Base-by-base conservation (phyloP, 192 early-diverging fungal species). In the Podila verticillata region DNA sequence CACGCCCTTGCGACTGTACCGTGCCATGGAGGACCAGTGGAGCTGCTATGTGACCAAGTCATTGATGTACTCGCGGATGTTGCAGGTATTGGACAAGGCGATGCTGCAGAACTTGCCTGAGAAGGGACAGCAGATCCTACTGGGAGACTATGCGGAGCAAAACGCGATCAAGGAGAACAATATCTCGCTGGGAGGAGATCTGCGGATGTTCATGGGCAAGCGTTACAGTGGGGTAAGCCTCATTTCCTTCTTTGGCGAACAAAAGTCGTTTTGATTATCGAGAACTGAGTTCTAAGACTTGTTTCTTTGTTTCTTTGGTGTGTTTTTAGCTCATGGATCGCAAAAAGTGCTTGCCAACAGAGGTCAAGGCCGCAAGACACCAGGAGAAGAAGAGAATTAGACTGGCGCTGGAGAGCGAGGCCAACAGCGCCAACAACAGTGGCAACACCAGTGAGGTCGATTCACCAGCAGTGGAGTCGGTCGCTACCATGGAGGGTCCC, bases 21-120 rank as follows among this genome's bases (percentile, higher is more conserved):
- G 84, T 3, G 82, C 88, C 20, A 75, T 84, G 58, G 75, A 86
- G 62, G 83, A 84, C 51, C 67, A 81, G 57, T 90, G 85, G 87
- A 77, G 75, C 12, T 81, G 78, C 61, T 83, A 90, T 70, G 81
- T 80, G 31, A 85, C 73, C 8, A 87, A 87, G 64, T 72, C 85
- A 1, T 48, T 86, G 68, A 75, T 88, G 70, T 84, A 74, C 60
- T 79, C 83, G 54, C 79, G 82, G 47, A 77, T 87, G 67, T 44
- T 89, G 30, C 60, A 82, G 20, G 56, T 72, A 32, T 47, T 84
- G 31, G 79, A 81, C 15, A 32, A 73, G 34, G 72, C 67, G 1
- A 67, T 70, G 73, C 49, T 84, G 54, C 22, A 32, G 48, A 72
- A 80, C 59, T 30, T 80, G 17, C 69, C 69, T 30, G 70, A 68